Conservation (phyloP, 768 basidiomycete species). For the Chlorophyllum brunneum region DNA sequence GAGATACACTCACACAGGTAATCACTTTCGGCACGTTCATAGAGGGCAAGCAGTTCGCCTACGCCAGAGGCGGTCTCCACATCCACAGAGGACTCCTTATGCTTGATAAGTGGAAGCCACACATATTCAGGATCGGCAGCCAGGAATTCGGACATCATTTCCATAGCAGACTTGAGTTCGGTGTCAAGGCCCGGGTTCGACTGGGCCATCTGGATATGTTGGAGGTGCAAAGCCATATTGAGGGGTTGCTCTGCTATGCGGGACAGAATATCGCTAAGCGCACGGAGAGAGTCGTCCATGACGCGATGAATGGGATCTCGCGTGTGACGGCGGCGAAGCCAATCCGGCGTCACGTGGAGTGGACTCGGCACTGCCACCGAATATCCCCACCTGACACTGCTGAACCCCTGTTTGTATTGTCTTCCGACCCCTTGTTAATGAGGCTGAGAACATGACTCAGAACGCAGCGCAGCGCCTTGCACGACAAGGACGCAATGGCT, state of each 20-base stretch:
- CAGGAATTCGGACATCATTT: conserved; percentile 60
- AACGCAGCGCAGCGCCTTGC: background rate
- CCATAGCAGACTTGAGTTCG: conserved; percentile 57
- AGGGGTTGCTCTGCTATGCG: conserved; percentile 56
- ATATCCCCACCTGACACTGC: background rate
- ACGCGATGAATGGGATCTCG: conserved; percentile 1
- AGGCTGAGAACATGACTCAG: background rate
- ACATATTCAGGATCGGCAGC: conserved; percentile 60
- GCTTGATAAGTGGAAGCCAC: conserved; percentile 67
- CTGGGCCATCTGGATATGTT: conserved; percentile 62
- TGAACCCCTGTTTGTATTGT: conserved; percentile 8
- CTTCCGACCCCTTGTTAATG: background rate
- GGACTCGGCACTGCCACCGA: background rate
- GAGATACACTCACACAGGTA: conserved; percentile 67
- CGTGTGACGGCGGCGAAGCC: background rate
- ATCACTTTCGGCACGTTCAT: conserved; percentile 64
- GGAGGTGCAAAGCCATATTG: conserved; percentile 58
- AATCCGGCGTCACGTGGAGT: conserved; percentile 8
- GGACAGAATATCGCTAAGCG: conserved; percentile 55
- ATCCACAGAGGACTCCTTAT: conserved; percentile 46
- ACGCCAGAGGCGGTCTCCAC: conserved; percentile 49
- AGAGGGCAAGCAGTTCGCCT: conserved; percentile 55
- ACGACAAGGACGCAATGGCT: background rate
- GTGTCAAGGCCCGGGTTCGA: conserved; percentile 53
- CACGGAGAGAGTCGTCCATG: conserved; percentile 67